Base-by-base conservation (phyloP, 768 basidiomycete species). In the Pleurotus giganteus region DNA sequence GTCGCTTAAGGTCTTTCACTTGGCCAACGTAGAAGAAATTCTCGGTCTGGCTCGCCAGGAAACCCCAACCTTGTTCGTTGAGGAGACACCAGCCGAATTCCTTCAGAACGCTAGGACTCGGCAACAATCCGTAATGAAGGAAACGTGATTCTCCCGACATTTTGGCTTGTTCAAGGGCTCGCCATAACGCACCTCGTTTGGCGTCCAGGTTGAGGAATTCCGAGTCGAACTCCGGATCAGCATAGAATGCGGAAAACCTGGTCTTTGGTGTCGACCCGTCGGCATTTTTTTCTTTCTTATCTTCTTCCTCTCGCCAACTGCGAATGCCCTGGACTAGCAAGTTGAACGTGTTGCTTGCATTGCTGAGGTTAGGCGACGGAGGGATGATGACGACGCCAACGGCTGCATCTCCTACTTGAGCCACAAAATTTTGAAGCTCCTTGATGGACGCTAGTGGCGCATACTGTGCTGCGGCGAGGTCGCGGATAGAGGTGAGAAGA, bases 21-120 rank as follows among this genome's bases (percentile, higher is more conserved):
- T 60, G 21, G 19, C 58, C 56, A 43, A 60, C 41, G 26, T 60
- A 60, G 9, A 45, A 31, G 31, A 39, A 60, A 37, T 47, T 49
- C 28, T 60, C 52, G 27, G 26, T 29, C 21, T 60, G 51, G 28
- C 49, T 60, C 19, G 44, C 17, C 15, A 60, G 12, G 36, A 47
- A 52, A 15, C 56, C 56, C 58, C 58, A 60, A 12, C 58, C 58
- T 19, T 60, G 51, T 6, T 49, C 53, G 27, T 57, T 51, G 28
- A 60, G 44, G 15, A 50, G 47, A 26, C 47, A 47, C 58, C 58
- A 60, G 19, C 57, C 58, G n/a, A 47, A 44, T 17, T 57, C 46
- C 39, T 51, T 53, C 9, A 46, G 34, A 2, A 52, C 24, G 2
- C 21, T 41, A 1, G n/a, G 19, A 19, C 26, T 12, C 8, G 44